Conservation (phyloP, 148 eudicot species). For the Vaccinium corymbosum region DNA sequence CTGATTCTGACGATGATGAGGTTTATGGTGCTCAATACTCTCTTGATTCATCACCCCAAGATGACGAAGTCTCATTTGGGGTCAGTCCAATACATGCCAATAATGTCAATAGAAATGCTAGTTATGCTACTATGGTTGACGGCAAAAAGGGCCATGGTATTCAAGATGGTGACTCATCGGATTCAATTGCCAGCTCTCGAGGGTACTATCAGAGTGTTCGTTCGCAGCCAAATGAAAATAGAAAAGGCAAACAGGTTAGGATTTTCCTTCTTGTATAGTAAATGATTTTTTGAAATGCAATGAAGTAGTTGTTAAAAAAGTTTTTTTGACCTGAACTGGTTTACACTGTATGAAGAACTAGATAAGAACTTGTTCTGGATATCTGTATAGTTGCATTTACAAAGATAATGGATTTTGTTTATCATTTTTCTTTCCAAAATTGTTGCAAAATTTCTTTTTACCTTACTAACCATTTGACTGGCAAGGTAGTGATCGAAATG, state of each 20-base stretch:
- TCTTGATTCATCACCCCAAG: constrained; percentile 34
- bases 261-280: background rate
- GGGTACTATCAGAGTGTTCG: background rate
- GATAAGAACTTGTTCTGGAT: background rate
- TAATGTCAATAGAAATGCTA: background rate
- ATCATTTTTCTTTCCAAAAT: background rate
- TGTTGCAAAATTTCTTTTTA: background rate
- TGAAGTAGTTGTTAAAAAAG: background rate
- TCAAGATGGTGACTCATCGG: constrained; percentile 15
- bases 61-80: constrained; percentile 17
- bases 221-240: constrained; percentile 8
- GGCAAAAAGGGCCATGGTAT: background rate
- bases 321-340: background rate
- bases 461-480: background rate
- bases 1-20: constrained; percentile 32
- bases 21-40: constrained; percentile 23
- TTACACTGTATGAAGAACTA: background rate
- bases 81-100: background rate
- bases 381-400: background rate
- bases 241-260: constrained; percentile 14
- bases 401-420: background rate
- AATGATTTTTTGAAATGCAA: background rate
- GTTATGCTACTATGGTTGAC: constrained; percentile 6
- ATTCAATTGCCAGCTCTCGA: constrained; percentile 20
- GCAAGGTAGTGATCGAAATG: background rate